These are phyloP conservation scores for Tolypocladium ophioglossoides DNA, from an alignment of 2,329 filamentous ascomycete species.

Conservation along the genomic window DNA sequence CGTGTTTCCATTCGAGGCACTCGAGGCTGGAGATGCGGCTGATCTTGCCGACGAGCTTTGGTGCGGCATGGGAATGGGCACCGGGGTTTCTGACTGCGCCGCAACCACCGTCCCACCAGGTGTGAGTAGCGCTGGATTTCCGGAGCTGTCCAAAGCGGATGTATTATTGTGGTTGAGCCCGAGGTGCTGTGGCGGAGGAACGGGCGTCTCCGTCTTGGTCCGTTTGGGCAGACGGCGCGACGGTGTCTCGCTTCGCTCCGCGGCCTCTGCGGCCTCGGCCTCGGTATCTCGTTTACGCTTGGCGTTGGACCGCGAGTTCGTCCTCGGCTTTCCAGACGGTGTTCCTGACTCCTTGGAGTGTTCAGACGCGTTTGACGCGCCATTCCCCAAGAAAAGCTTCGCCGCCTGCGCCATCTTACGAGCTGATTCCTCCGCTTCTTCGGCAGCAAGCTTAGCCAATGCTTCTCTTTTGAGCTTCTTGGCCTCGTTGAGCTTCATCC, in stretches of 20 bases:
- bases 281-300: constrained; percentile 37
- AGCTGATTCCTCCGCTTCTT: constrained; percentile 49
- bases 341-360: constrained; percentile 15
- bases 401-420: constrained; percentile 40
- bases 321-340: constrained; percentile 16
- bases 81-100: constrained; percentile 28
- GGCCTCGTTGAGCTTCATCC: constrained; percentile 69
- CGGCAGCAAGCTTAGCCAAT: constrained; percentile 48
- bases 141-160: constrained; percentile 13
- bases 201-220: constrained; percentile 46
- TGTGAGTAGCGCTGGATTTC: constrained; percentile 5
- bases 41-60: constrained; percentile 17
- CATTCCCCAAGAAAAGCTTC: constrained; percentile 27
- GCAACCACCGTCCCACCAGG: constrained; percentile 4
- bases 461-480: constrained; percentile 64
- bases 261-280: constrained; percentile 17
- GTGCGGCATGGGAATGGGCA: constrained; percentile 26
- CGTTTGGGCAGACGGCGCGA: constrained; percentile 36
- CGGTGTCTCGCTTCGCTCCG: constrained; percentile 14
- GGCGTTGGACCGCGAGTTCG: constrained; percentile 20
- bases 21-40: constrained; percentile 20
- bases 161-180: constrained; percentile 17
- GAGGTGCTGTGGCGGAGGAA: constrained; percentile 33
- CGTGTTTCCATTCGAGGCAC: constrained; percentile 9
- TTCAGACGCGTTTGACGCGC: constrained; percentile 15